phyloP scores from a whole-genome alignment of 352 stramenopile genomes.

The Globisporangium nunn region DNA sequence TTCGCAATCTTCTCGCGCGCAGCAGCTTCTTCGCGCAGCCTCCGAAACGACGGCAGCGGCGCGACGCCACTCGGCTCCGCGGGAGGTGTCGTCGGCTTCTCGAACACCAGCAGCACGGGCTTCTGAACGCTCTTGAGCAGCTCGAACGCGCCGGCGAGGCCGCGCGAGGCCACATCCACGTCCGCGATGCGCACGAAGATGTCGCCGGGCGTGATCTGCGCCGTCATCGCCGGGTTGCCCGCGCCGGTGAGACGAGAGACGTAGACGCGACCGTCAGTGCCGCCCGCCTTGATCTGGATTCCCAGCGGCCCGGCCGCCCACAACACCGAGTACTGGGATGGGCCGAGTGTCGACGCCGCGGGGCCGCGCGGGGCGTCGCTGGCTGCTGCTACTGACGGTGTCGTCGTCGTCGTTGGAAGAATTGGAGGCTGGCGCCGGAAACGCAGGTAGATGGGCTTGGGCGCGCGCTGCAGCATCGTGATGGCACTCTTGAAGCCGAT shows the following conservation, averaged over 20 bases:
- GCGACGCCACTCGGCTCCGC: background rate
- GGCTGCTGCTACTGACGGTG: slow-evolving; percentile 10
- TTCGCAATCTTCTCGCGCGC: slow-evolving; percentile 1
- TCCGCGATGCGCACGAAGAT: slow-evolving; percentile 71
- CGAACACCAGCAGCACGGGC: slow-evolving; percentile 73
- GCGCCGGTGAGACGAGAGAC: slow-evolving; percentile 70
- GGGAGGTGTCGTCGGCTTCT: slow-evolving; percentile 19
- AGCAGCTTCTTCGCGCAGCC: slow-evolving; percentile 34
- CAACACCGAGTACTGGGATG: slow-evolving; percentile 63
- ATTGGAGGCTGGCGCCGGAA: slow-evolving; percentile 31
- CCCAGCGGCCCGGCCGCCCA: slow-evolving; percentile 72
- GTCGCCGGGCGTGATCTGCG: slow-evolving; percentile 56
- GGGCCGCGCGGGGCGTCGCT: slow-evolving; percentile 2
- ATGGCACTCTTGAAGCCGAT: slow-evolving; percentile 80
- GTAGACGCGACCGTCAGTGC: slow-evolving; percentile 44
- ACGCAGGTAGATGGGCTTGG: slow-evolving; percentile 71
- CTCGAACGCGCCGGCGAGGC: slow-evolving; percentile 71
- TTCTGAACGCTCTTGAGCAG: slow-evolving; percentile 74
- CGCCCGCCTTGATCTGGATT: slow-evolving; percentile 75
- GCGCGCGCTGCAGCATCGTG: slow-evolving; percentile 58
- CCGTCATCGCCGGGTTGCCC: slow-evolving; percentile 37
- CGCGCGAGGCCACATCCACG: slow-evolving; percentile 58
- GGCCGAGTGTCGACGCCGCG: slow-evolving; percentile 6
- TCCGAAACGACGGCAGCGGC: slow-evolving; percentile 50
- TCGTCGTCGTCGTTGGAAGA: background rate